Conservation (phyloP, 169 alveolate species). For the Plasmodium cynomolgi region DNA sequence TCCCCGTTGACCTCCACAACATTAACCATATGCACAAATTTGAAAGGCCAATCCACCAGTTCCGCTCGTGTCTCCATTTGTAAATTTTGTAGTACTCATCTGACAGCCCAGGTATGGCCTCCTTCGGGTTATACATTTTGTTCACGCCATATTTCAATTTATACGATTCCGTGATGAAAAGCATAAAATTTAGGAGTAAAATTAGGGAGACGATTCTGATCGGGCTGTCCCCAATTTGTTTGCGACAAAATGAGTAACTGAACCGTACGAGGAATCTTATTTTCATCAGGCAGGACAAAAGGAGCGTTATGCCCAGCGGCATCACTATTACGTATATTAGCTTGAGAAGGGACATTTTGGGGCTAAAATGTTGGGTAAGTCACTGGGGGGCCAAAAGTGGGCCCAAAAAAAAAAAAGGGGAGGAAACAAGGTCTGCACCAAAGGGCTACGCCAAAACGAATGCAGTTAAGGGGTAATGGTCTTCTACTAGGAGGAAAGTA, state of each 20-base stretch:
- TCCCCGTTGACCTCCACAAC: slow-evolving; percentile 73
- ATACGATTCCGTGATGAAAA: slow-evolving; percentile 67
- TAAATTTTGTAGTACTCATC: slow-evolving; percentile 59
- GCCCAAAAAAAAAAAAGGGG: background rate
- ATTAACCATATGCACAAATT: slow-evolving; percentile 75
- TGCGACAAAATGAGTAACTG: slow-evolving; percentile 71
- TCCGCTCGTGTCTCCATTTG: slow-evolving; percentile 76
- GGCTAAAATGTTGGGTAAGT: background rate
- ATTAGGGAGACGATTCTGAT: slow-evolving; percentile 69
- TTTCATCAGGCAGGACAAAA: slow-evolving; percentile 69
- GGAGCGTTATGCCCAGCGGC: slow-evolving; percentile 69
- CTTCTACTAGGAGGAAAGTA: background rate
- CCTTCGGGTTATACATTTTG: slow-evolving; percentile 34
- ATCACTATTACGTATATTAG: slow-evolving; percentile 47
- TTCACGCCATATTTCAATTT: slow-evolving; percentile 45
- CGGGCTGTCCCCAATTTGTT: slow-evolving; percentile 73
- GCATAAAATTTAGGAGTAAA: slow-evolving; percentile 39
- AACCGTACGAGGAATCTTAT: slow-evolving; percentile 54
- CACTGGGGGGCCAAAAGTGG: background rate
- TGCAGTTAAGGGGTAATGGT: background rate
- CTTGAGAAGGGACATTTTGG: slow-evolving; percentile 38
- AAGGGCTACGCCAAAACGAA: background rate
- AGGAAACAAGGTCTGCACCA: background rate
- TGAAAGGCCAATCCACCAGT: slow-evolving; percentile 74
- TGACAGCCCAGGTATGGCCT: slow-evolving; percentile 19